Conservation (phyloP, 306 rosid species). For the Fragaria nilgerrensis region DNA sequence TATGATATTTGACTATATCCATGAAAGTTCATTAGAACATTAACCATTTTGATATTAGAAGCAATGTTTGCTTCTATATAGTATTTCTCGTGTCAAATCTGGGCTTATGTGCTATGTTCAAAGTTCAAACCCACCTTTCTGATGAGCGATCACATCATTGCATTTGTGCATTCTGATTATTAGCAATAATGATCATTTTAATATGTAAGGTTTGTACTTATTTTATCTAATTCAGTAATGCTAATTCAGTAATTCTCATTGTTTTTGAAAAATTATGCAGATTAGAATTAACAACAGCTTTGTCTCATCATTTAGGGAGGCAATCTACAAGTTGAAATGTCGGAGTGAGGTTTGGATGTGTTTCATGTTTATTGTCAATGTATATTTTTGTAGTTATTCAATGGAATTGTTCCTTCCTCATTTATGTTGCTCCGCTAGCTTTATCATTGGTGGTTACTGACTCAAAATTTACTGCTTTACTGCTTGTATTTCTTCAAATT, state of each 20-base stretch:
- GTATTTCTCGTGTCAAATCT: background rate
- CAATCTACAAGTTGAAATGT: conserved; percentile 96
- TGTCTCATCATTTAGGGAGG: conserved; percentile 97
- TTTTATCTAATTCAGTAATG: background rate
- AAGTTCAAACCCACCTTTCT: background rate
- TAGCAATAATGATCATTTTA: background rate
- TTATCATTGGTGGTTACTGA: background rate
- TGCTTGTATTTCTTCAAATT: background rate
- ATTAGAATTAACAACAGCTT: conserved; percentile 97
- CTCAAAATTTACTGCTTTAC: background rate
- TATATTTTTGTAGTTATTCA: background rate
- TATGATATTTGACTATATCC: background rate
- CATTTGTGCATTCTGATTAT: background rate
- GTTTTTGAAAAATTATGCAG: conserved; percentile 49
- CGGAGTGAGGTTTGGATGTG: conserved; percentile 66
- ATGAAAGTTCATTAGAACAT: background rate
- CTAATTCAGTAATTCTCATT: conserved; percentile 14
- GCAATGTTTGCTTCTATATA: background rate
- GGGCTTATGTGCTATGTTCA: background rate
- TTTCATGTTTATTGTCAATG: too few relatives aligned
- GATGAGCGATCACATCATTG: background rate
- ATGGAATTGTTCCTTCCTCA: conserved; percentile 8
- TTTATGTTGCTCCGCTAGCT: conserved; percentile 3
- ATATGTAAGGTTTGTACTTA: background rate
- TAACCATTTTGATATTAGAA: background rate